These are phyloP conservation scores for Rhododendron ferrugineum DNA, from an alignment of 148 eudicot genomes.

Conservation along the genomic window DNA sequence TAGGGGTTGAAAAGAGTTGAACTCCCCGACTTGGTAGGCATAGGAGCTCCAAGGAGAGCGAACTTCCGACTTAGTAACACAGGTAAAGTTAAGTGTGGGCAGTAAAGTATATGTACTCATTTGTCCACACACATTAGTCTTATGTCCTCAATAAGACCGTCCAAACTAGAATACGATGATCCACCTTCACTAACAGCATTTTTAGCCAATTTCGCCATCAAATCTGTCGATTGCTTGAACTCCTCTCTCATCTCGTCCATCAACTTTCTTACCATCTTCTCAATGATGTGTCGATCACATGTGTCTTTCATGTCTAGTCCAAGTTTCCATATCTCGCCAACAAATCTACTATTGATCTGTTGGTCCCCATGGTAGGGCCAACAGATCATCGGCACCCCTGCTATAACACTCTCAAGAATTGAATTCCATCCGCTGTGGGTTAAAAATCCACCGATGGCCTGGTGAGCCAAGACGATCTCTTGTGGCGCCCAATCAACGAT, in stretches of 20 bases:
- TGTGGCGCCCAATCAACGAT: conserved; percentile 39
- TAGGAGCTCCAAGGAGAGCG: too few species aligned
- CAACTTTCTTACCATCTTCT: conserved; percentile 1
- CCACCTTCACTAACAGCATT: background rate
- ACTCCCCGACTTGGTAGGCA: too few species aligned
- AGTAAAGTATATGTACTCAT: background rate
- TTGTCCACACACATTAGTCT: background rate
- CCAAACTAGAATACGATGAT: background rate
- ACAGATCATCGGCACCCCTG: conserved; percentile 5
- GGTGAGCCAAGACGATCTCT: conserved; percentile 18
- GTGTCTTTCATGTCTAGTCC: conserved; percentile 1
- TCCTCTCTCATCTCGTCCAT: background rate
- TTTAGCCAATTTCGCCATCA: background rate
- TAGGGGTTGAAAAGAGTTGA: too few species aligned
- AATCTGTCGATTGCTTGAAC: background rate
- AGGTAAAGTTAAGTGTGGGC: background rate
- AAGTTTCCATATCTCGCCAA: background rate
- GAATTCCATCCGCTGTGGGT: conserved; percentile 4
- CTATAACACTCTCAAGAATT: background rate
- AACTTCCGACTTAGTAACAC: too few species aligned
- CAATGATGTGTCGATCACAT: background rate
- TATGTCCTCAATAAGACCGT: background rate
- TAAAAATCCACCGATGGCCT: background rate
- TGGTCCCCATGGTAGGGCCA: conserved; percentile 3
- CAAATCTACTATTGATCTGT: background rate